Conservation (phyloP, 225 moss, liverwort and hornwort species). For the Sphagnum tenellum region DNA sequence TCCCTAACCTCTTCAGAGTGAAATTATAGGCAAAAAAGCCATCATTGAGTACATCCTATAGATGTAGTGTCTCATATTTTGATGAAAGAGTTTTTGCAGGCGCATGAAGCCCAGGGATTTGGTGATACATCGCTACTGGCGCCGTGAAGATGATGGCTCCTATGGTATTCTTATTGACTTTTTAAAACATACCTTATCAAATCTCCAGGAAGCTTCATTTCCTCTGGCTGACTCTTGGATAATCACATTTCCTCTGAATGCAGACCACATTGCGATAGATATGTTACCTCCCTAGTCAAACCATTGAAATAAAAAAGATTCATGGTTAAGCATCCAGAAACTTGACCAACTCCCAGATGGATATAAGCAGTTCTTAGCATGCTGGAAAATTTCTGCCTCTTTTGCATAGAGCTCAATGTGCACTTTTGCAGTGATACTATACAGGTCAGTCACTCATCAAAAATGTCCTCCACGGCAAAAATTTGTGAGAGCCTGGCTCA, state of each 20-base stretch:
- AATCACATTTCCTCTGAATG: too few species aligned
- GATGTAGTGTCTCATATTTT: neutral
- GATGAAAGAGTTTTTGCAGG: constrained; percentile 29
- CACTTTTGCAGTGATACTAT: constrained; percentile 60
- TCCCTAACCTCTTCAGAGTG: too few species aligned
- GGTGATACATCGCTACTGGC: constrained; percentile 96
- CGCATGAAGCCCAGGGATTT: constrained; percentile 86
- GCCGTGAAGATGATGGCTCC: constrained; percentile 97
- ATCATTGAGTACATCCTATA: too few species aligned
- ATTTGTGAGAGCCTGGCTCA: constrained; percentile 80
- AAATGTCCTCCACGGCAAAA: constrained; percentile 71
- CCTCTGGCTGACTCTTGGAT: too few species aligned
- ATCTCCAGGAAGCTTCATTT: too few species aligned
- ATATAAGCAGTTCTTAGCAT: neutral
- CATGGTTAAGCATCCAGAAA: too few species aligned
- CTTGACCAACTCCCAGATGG: too few species aligned
- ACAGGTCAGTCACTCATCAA: constrained; percentile 84
- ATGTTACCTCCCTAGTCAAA: too few species aligned
- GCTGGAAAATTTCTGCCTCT: neutral
- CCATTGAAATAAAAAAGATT: too few species aligned
- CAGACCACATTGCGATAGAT: too few species aligned
- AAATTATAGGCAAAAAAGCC: too few species aligned
- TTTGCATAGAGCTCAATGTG: neutral
- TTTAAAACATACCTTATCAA: too few species aligned
- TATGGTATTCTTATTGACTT: constrained; percentile 39